Percentiles rank a stretch among this genome's conserved stretches.
Conservation (phyloP, 2,329 filamentous ascomycete genomes). For the Rhynchosporium graminicola region DNA sequence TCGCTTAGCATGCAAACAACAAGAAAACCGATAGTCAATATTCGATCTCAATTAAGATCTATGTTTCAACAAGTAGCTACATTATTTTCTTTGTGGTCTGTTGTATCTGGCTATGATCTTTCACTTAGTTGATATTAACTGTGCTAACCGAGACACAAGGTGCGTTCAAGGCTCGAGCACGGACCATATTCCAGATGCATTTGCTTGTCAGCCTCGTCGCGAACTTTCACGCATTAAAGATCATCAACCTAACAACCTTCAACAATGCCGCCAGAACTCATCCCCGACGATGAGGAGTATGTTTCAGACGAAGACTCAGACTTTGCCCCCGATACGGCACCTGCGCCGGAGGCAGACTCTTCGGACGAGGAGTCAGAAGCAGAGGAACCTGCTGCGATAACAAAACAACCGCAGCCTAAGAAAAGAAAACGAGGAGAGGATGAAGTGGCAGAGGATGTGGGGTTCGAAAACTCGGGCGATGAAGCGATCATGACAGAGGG, state of each 20-base stretch:
- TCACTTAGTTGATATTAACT: too few species aligned
- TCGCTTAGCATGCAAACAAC: too few species aligned
- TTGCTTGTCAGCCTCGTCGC: conserved; percentile 15
- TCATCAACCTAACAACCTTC: background rate
- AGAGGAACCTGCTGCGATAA: conserved; percentile 39
- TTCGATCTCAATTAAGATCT: too few species aligned
- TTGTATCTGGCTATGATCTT: too few species aligned
- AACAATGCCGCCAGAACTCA: conserved; percentile 37
- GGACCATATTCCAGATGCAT: background rate
- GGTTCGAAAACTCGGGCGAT: conserved; percentile 70
- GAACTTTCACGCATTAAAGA: conserved; percentile 4
- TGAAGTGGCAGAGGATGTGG: conserved; percentile 48
- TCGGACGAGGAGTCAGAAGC: conserved; percentile 49
- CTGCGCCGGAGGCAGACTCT: conserved; percentile 46
- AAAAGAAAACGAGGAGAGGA: conserved; percentile 42
- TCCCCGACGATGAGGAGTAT: conserved; percentile 53
- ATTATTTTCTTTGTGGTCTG: too few species aligned
- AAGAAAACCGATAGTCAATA: too few species aligned
- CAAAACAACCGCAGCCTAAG: conserved; percentile 27
- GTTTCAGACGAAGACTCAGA: conserved; percentile 73
- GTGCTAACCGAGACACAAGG: background rate
- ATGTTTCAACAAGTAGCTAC: too few species aligned
- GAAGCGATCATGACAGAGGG: conserved; percentile 66
- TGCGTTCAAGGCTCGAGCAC: conserved; percentile 1
- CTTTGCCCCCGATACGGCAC: conserved; percentile 61